Evolutionary conservation across 345 rosid species (phyloP).

Genomic region (Ricinus communis): DNA sequence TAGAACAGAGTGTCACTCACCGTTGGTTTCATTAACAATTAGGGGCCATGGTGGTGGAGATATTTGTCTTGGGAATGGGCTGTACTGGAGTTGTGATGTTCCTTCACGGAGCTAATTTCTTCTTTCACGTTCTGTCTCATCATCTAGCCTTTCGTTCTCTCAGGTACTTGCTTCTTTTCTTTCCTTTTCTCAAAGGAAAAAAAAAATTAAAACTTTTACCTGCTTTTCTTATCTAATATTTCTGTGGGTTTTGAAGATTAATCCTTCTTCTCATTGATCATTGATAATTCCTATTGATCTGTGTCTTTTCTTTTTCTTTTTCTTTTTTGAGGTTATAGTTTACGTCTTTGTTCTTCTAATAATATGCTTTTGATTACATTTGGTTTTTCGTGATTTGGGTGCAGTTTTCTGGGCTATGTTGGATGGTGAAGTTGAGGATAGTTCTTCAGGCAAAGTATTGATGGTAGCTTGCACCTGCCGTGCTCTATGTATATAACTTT

Average conservation of each 20-base stretch:
- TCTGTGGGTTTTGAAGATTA: background rate
- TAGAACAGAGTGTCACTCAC: no score
- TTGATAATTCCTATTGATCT: no score
- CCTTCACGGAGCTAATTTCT: constrained; percentile 64
- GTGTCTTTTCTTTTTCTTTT: no score
- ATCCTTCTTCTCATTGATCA: background rate
- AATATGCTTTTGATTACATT: background rate
- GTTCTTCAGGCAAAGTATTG: constrained; percentile 16
- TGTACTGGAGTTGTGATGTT: constrained; percentile 58
- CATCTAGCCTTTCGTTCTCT: constrained; percentile 51
- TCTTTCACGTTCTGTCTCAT: constrained; percentile 55
- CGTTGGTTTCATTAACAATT: no score
- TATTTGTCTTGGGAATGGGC: constrained; percentile 40
- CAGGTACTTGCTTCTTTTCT: constrained; percentile 30
- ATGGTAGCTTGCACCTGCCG: constrained; percentile 11
- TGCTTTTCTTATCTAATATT: background rate
- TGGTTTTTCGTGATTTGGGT: constrained; percentile 9
- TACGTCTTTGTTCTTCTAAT: background rate
- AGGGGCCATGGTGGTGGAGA: constrained; percentile 42
- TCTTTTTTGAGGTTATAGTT: no score
- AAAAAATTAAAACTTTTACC: background rate
- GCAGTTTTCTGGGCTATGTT: constrained; percentile 61
- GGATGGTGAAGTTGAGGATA: constrained; percentile 37
- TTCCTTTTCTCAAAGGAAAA: background rate
- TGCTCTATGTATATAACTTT: constrained; percentile 9